Conservation (phyloP, 2,329 filamentous ascomycete genomes). For the Periconia sp. region DNA sequence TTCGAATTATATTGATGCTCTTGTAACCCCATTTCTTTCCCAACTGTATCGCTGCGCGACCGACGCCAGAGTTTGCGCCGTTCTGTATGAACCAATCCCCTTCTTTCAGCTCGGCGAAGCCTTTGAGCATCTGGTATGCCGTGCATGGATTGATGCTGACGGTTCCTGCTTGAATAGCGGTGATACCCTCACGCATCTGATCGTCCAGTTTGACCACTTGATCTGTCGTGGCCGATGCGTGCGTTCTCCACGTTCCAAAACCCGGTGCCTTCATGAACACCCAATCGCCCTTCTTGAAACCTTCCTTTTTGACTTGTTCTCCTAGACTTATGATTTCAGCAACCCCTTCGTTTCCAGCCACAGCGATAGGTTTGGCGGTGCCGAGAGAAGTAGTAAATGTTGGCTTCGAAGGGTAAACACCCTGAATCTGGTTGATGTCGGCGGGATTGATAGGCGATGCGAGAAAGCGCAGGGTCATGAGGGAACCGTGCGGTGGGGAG, state of each 20-base stretch:
- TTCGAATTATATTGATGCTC: slow-evolving; percentile 85
- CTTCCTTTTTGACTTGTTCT: slow-evolving; percentile 54
- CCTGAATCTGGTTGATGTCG: slow-evolving; percentile 97
- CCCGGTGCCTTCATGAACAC: slow-evolving; percentile 82
- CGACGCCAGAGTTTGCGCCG: slow-evolving; percentile 92
- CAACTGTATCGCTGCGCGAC: slow-evolving; percentile 87
- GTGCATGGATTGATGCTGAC: slow-evolving; percentile 92
- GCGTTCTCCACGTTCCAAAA: slow-evolving; percentile 94
- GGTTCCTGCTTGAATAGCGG: slow-evolving; percentile 77
- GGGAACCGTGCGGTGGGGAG: slow-evolving; percentile 69
- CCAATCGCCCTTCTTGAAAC: slow-evolving; percentile 80
- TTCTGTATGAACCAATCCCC: slow-evolving; percentile 98
- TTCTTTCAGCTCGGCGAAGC: slow-evolving; percentile 68
- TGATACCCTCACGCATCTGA: slow-evolving; percentile 69
- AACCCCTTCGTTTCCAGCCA: slow-evolving; percentile 88
- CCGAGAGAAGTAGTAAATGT: slow-evolving; percentile 75
- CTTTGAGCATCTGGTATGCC: slow-evolving; percentile 87
- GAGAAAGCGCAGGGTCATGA: slow-evolving; percentile 81
- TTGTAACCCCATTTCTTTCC: slow-evolving; percentile 83
- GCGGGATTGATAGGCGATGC: slow-evolving; percentile 93
- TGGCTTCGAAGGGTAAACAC: slow-evolving; percentile 87
- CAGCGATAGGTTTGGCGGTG: slow-evolving; percentile 72
- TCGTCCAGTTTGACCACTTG: slow-evolving; percentile 71
- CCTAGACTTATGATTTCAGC: slow-evolving; percentile 82
- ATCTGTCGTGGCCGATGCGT: slow-evolving; percentile 67